Percentiles rank a stretch among this genome's conserved stretches.
phyloP scores from a whole-genome alignment of 805 yeast genomes.

The Wickerhamiella musiphila region DNA sequence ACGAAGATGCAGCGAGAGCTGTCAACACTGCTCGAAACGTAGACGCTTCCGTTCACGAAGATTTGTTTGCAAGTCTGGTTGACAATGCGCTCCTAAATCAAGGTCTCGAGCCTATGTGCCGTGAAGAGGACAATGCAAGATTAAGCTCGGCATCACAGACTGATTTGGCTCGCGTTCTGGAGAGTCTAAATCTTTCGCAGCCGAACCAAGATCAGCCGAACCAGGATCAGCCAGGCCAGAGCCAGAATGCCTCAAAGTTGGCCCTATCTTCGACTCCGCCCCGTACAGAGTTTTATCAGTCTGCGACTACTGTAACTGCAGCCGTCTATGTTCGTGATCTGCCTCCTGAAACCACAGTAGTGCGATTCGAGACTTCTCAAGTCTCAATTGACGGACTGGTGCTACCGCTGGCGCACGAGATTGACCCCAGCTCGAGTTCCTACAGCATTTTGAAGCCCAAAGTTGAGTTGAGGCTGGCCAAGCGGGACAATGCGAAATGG shows the following conservation, averaged over 20 bases:
- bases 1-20: too few relatives aligned
- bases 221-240: too few relatives aligned
- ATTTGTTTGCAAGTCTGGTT: too few relatives aligned
- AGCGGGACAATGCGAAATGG: conserved; percentile 36
- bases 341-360: conserved; percentile 31
- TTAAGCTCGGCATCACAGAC: too few relatives aligned
- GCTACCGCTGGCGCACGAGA: conserved; percentile 34
- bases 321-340: conserved; percentile 57
- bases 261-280: too few relatives aligned
- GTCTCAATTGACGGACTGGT: conserved; percentile 18
- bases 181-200: neutral
- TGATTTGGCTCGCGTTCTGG: neutral
- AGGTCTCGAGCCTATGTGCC: too few relatives aligned
- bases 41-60: too few relatives aligned
- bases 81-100: too few relatives aligned
- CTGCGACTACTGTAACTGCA: conserved; percentile 35
- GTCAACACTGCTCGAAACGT: too few relatives aligned
- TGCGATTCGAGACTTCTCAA: conserved; percentile 10
- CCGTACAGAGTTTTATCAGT: conserved; percentile 57
- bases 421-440: conserved; percentile 30
- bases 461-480: conserved; percentile 47
- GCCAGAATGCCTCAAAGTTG: too few relatives aligned
- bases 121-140: too few relatives aligned
- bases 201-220: conserved; percentile 1
- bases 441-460: conserved; percentile 51